Percentiles rank a stretch among this genome's conserved stretches.
Evolutionary conservation across 345 rosid genomes (phyloP).

Genomic region (Litchi chinensis): DNA sequence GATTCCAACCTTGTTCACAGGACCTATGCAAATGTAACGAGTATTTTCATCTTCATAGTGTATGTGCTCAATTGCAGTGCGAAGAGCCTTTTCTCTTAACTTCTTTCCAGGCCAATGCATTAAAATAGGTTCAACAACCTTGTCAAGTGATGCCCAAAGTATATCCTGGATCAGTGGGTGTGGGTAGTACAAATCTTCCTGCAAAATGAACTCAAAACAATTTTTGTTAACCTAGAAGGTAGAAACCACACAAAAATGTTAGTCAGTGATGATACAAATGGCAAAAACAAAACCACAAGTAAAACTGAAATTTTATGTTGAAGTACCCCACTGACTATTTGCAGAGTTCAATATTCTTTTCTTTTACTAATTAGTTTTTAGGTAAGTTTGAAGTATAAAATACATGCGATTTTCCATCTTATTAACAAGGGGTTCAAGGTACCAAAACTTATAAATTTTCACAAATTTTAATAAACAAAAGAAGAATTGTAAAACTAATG

Average conservation of each 20-base stretch:
- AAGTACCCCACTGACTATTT: not conserved
- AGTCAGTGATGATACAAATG: not conserved
- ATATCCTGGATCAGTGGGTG: constrained; percentile 88
- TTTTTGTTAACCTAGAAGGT: constrained; percentile 22
- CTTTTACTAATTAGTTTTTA: no score
- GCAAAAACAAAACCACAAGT: not conserved
- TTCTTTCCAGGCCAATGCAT: constrained; percentile 89
- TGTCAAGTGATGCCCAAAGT: constrained; percentile 78
- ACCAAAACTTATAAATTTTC: not conserved
- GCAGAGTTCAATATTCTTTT: not conserved
- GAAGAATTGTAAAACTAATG: not conserved
- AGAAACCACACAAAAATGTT: not conserved
- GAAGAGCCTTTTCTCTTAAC: constrained; percentile 86
- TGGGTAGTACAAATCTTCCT: constrained; percentile 98
- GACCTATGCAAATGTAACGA: constrained; percentile 93
- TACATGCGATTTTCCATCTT: not conserved
- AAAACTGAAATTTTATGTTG: not conserved
- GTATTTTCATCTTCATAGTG: constrained; percentile 98
- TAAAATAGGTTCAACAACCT: constrained; percentile 73
- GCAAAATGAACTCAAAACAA: constrained; percentile 28
- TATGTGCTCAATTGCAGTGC: constrained; percentile 61
- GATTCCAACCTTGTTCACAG: constrained; percentile 81
- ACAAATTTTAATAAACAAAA: not conserved
- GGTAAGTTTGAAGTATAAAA: no score
- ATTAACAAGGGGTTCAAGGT: not conserved